Conservation (phyloP, 805 yeast genomes). For the Torulaspora franciscae region DNA sequence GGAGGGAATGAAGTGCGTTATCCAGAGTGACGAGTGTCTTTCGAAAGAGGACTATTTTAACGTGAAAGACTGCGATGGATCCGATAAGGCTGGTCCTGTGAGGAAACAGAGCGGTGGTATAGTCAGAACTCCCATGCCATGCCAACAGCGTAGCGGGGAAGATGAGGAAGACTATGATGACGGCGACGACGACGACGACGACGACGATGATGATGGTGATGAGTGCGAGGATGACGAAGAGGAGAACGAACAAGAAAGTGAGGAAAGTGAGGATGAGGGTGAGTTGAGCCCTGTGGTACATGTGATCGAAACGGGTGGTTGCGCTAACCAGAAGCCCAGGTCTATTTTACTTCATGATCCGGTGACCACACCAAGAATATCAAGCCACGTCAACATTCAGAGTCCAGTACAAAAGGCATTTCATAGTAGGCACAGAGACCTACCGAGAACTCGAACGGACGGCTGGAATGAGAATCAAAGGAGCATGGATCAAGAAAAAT, state of each 20-base stretch:
- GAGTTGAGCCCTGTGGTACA: background rate
- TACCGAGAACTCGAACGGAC: slow-evolving; percentile 17
- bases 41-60: slow-evolving; percentile 6
- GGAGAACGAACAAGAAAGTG: slow-evolving; percentile 9
- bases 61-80: background rate
- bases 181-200: slow-evolving; percentile 1
- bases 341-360: slow-evolving; percentile 9
- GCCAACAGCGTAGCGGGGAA: background rate
- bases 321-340: slow-evolving; percentile 1
- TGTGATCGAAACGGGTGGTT: background rate
- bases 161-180: slow-evolving; percentile 1
- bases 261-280: slow-evolving; percentile 8
- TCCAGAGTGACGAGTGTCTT: background rate
- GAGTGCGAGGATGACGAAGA: slow-evolving; percentile 12
- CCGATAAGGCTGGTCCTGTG: slow-evolving; percentile 3
- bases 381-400: slow-evolving; percentile 9
- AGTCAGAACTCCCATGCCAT: slow-evolving; percentile 14
- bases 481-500: slow-evolving; percentile 2
- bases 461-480: background rate
- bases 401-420: slow-evolving; percentile 11
- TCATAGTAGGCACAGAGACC: slow-evolving; percentile 1
- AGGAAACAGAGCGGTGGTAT: slow-evolving; percentile 8
- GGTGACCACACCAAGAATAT: background rate
- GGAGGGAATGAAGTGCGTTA: slow-evolving; percentile 1
- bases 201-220: slow-evolving; percentile 12